These are phyloP conservation scores for Geoglossum cookeanum DNA, from an alignment of 2,329 filamentous ascomycete genomes.

Conservation along the genomic window DNA sequence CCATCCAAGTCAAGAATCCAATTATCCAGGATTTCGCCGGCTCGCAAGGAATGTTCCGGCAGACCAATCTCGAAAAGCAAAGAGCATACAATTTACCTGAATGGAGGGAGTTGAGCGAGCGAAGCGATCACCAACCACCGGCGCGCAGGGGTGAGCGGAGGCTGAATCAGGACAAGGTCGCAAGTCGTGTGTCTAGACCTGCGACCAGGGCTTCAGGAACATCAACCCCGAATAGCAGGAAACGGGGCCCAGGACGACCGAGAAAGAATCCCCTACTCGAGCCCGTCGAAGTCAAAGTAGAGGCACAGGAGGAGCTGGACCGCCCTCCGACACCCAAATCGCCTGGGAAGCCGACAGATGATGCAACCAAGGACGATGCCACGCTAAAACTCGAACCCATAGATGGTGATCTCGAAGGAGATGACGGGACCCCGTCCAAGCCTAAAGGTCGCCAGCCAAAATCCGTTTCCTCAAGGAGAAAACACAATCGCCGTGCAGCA, in stretches of 20 bases:
- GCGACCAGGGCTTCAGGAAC: slow-evolving; percentile 9
- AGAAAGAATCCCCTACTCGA: slow-evolving; percentile 9
- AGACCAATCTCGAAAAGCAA: slow-evolving; percentile 92
- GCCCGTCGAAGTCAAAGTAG: slow-evolving; percentile 22
- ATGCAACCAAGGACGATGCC: slow-evolving; percentile 9
- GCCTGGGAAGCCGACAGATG: slow-evolving; percentile 21
- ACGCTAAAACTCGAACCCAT: background rate
- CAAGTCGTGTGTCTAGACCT: background rate
- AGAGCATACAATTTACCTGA: slow-evolving; percentile 92
- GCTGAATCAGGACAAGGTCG: slow-evolving; percentile 24
- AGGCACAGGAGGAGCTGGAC: slow-evolving; percentile 11
- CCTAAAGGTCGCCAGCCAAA: slow-evolving; percentile 38
- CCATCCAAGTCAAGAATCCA: slow-evolving; percentile 83
- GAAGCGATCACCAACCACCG: slow-evolving; percentile 89
- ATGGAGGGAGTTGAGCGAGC: slow-evolving; percentile 84
- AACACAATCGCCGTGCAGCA: slow-evolving; percentile 64
- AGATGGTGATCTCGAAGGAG: slow-evolving; percentile 26
- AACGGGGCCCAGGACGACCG: slow-evolving; percentile 31
- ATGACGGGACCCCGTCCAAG: slow-evolving; percentile 19
- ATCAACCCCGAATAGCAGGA: slow-evolving; percentile 18
- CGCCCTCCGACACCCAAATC: slow-evolving; percentile 41
- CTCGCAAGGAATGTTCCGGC: slow-evolving; percentile 83
- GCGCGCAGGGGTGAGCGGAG: slow-evolving; percentile 54
- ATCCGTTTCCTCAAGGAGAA: slow-evolving; percentile 69
- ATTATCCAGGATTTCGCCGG: slow-evolving; percentile 98